Evolutionary conservation across 192 early-diverging fungal genomes (phyloP), one percentile per base, ranked within the genome.

Genomic region (Funneliformis geosporum): DNA sequence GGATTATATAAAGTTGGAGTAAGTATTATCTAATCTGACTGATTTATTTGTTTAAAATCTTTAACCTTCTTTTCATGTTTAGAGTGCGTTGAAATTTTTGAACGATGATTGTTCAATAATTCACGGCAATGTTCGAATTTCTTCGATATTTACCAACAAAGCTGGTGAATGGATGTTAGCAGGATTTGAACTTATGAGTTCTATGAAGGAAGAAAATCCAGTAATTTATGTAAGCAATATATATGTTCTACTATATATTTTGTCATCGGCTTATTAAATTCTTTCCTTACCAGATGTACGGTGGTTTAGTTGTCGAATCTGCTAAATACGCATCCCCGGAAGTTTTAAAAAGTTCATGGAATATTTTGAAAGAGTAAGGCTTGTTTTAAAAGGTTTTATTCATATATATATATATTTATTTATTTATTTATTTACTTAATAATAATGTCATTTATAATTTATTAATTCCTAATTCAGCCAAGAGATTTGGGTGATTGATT

Each of bases 101-200:
- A 96, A 95, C 78, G 87, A 88, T 68, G 97, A 98, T 80, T 93
- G 95, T 76, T 83, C 84, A 25, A 86, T 98, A 81, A 90, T 97
- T 4, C 97, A 99, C 77, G 97, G 94, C 16, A 96, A 94, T 85
- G 78, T 99, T 66, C 88, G 90, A 10, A 82, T 91, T 8, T 87
- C 87, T 0, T 94, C 94, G 1, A 92, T 99, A 71, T 97, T 92
- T 80, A 93, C 91, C 28, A 98, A 94, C 16, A 90, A 91, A 73
- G 93, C 95, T 10, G 97, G 97, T 65, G 97, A 99, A 83, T 99
- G 96, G 96, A 95, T 92, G 77, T 86, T 99, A 42, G 93, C 94
- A n/a, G 96, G 95, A 4, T 88, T 97, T 50, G 97, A 99, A 73
- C 73, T 93, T 25, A 79, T 95, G 33, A 89, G 91, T 65, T 90